phyloP scores from a whole-genome alignment of 345 rosid genomes.

The Eutrema japonicum region DNA sequence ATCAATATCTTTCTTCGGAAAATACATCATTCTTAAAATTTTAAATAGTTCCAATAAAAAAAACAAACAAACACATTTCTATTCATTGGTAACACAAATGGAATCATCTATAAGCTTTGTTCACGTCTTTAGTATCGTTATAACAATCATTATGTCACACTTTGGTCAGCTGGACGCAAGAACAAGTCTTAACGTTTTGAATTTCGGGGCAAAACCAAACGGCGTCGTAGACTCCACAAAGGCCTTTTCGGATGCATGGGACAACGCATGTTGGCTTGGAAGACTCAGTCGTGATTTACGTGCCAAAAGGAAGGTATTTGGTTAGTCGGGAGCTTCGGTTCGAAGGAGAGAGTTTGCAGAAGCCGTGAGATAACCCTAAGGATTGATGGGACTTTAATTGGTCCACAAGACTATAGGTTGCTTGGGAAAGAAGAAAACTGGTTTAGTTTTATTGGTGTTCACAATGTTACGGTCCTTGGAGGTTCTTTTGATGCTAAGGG shows the following conservation, averaged over 20 bases:
- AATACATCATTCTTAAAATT: constrained; percentile 13
- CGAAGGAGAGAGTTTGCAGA: constrained; percentile 48
- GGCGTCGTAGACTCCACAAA: constrained; percentile 49
- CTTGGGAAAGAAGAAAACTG: constrained; percentile 50
- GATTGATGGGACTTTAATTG: constrained; percentile 57
- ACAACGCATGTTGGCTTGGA: constrained; percentile 45
- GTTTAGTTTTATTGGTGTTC: constrained; percentile 54
- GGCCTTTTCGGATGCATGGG: constrained; percentile 59
- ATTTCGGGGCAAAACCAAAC: constrained; percentile 53
- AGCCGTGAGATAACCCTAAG: constrained; percentile 48
- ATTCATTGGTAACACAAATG: constrained; percentile 17
- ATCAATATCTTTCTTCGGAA: constrained; percentile 6
- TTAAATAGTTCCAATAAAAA: neutral
- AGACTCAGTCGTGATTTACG: constrained; percentile 41
- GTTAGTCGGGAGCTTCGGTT: constrained; percentile 46
- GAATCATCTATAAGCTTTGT: constrained; percentile 24
- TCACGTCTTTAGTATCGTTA: constrained; percentile 10
- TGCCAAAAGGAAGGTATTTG: constrained; percentile 57
- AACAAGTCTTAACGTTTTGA: constrained; percentile 46
- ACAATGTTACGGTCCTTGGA: constrained; percentile 54
- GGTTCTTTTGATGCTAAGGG: constrained; percentile 66
- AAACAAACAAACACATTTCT: neutral
- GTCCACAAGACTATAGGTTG: constrained; percentile 50
- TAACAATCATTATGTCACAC: constrained; percentile 7
- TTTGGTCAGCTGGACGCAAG: constrained; percentile 35